Base-by-base conservation (phyloP, 345 rosid species). In the Citrus cavaleriei region DNA sequence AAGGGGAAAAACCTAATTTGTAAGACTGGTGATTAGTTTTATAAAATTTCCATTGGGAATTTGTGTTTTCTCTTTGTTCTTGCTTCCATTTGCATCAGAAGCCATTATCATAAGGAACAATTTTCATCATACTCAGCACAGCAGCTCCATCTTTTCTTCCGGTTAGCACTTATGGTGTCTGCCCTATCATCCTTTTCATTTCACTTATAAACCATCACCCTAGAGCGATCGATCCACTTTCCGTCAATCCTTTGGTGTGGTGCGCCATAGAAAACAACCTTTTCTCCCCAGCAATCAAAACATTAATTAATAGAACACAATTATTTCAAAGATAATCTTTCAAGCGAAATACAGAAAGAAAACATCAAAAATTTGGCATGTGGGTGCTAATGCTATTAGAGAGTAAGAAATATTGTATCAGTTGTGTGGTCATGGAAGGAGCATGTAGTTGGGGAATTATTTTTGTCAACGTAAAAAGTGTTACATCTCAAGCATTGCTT, bases 161-260 rank as follows among this genome's bases (percentile, higher is more conserved):
- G 88, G 57, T 84, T 88, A 32, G 69, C 59, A n/a, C 83, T 82
- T 58, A 86, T 89, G 2, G 90, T 88, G 73, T 89, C 82, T 8
- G 89, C 91, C 70, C 91, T 80, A 1, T 86, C 73, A 2, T 68
- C 55, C 84, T 80, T 82, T 12, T 91, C 89, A 64, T 89, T 89
- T 92, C 91, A 88, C 81, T 83, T 85, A 70, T 89, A 86, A n/a
- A 87, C 94, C 2, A 87, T 87, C 12, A 86, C 90, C 19, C 91
- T 91, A 4, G 90, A 88, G 3, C 77, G 49, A 73, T 91, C 87
- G 6, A 70, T 86, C 94, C 92, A 37, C 77, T 85, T 90, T 4
- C 91, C 91, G 59, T 89, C 94, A 27, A 91, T 85, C 75, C 94
- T 90, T 59, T 89, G 91, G 76, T 91, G 92, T 14, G 90, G 92